These are phyloP conservation scores for Encephalitozoon intestinalis DNA, from an alignment of 371 early-diverging fungal genomes.

Conservation along the genomic window DNA sequence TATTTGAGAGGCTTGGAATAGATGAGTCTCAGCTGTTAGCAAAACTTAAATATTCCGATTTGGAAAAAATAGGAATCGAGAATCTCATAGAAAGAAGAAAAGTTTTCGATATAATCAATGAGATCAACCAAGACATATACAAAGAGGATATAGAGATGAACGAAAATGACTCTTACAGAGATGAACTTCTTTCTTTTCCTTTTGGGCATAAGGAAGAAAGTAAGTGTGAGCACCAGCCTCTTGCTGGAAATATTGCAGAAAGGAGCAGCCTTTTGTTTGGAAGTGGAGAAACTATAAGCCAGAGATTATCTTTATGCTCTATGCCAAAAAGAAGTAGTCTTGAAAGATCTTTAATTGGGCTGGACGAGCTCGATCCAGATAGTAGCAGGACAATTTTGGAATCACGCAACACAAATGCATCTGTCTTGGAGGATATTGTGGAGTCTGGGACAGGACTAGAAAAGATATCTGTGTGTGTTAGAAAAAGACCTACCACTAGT, in stretches of 20 bases:
- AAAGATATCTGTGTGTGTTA: conserved; percentile 50
- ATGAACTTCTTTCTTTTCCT: background rate
- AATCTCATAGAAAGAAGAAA: conserved; percentile 43
- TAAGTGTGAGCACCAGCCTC: background rate
- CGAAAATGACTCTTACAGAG: background rate
- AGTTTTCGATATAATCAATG: conserved; percentile 50
- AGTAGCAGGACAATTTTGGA: background rate
- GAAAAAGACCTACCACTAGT: conserved; percentile 42
- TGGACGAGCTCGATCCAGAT: background rate
- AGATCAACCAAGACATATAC: conserved; percentile 27
- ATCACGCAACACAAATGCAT: background rate
- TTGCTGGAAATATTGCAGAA: background rate
- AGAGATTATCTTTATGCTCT: background rate
- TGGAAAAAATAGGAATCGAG: conserved; percentile 46
- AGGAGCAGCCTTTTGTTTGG: background rate
- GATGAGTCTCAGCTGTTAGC: conserved; percentile 14
- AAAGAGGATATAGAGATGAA: background rate
- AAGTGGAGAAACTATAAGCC: background rate
- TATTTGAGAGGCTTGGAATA: conserved; percentile 5
- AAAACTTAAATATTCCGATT: conserved; percentile 40
- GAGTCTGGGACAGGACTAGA: background rate
- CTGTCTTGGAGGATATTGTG: background rate
- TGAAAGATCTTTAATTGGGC: background rate
- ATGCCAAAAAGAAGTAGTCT: background rate
- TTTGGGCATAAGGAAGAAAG: background rate